Evolutionary conservation across 116 monocot genomes (phyloP), one percentile per base, ranked within the genome.

Genomic region (Zostera marina): DNA sequence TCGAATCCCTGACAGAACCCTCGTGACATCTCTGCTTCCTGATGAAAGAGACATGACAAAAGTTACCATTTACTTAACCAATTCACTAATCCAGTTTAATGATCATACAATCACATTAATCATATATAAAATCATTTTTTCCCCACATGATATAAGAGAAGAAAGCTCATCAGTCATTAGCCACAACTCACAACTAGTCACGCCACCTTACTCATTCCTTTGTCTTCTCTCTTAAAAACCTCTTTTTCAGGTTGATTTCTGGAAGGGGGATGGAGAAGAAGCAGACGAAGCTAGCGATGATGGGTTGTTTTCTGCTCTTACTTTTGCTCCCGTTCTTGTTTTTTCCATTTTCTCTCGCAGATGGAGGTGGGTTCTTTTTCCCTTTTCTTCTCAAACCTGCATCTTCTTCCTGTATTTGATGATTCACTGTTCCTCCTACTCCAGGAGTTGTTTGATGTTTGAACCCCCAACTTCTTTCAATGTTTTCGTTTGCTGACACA

Each of bases 341-440:
- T 11, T 17, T 76, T 63, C 80, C 83, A 2, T 61, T 48, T 6
- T 69, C 72, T 23, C 63, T 41, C 53, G 83, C 75, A 3, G 79
- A 83, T 41, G 74, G 20, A 49, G 49, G 49, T 49, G 49, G 15
- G 49, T 49, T 49, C 20, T 45, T 14, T 5, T 45, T 45, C 10
- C 12, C 49, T 17, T 6, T 14, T 49, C 17, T 15, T 15, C 19
- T 5, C 19, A 7, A 15, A 16, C 20, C 49, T 16, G 49, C 19
- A 11, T 14, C 9, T 19, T 8, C 8, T 4, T 6, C 8, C 49
- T 6, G 16, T n/a, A 47, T 8, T 17, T 17, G 19, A 15, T 3
- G 49, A 8, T 15, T 49, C 8, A n/a, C n/a, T n/a, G n/a, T 49
- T 49, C 20, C 3, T 20, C 47, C 4, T 47, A n/a, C n/a, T n/a